These are phyloP conservation scores for Alternaria sp. DNA, from an alignment of 2,329 filamentous ascomycete genomes.

Conservation along the genomic window DNA sequence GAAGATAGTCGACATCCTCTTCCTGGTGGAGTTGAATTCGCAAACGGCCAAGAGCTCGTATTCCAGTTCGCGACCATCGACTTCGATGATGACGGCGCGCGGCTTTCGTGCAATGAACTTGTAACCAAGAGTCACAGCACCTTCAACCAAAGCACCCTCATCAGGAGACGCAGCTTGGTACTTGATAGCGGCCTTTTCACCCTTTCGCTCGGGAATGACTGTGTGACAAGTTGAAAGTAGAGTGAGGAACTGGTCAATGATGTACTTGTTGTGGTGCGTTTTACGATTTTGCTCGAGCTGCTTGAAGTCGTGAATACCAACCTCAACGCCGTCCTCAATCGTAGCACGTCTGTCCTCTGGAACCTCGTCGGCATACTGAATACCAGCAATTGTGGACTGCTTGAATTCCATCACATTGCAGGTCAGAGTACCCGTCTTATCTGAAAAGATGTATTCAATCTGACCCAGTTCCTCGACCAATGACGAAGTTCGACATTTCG, in stretches of 20 bases:
- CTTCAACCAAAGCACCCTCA: slow-evolving; percentile 94
- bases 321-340: slow-evolving; percentile 76
- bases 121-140: slow-evolving; percentile 84
- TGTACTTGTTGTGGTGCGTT: slow-evolving; percentile 63
- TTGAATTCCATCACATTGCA: slow-evolving; percentile 99
- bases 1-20: slow-evolving; percentile 98
- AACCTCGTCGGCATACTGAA: slow-evolving; percentile 92
- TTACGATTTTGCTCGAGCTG: slow-evolving; percentile 73
- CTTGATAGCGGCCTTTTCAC: slow-evolving; percentile 85
- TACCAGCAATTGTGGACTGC: slow-evolving; percentile 88
- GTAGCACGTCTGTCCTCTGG: slow-evolving; percentile 87
- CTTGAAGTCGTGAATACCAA: slow-evolving; percentile 85
- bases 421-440: slow-evolving; percentile 97
- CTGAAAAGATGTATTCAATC: slow-evolving; percentile 98
- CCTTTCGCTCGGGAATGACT: slow-evolving; percentile 88
- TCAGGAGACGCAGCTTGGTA: slow-evolving; percentile 98
- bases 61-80: slow-evolving; percentile 72
- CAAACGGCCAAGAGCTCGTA: slow-evolving; percentile 96
- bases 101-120: slow-evolving; percentile 91
- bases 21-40: slow-evolving; percentile 97
- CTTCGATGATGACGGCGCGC: slow-evolving; percentile 81
- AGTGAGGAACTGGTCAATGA: slow-evolving; percentile 83
- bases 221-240: slow-evolving; percentile 93
- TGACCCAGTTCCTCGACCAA: slow-evolving; percentile 96
- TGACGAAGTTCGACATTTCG: slow-evolving; percentile 94